Conservation (phyloP, 805 yeast species). For the Lipomyces orientalis region DNA sequence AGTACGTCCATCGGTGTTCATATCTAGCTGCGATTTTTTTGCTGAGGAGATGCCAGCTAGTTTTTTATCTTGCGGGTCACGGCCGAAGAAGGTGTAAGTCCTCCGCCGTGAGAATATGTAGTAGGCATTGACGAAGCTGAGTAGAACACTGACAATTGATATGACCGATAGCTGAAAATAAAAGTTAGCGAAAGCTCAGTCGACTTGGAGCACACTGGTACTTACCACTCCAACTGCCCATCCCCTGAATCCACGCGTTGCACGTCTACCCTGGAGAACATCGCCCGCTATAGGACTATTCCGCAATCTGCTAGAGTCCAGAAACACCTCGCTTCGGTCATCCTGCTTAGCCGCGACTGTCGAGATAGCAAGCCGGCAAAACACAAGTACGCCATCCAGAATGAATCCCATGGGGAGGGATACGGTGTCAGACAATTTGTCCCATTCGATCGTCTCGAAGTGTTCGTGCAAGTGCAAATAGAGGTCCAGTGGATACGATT, state of each 20-base stretch:
- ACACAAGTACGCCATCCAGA: slow-evolving; percentile 24
- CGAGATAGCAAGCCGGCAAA: slow-evolving; percentile 20
- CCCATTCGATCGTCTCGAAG: slow-evolving; percentile 33
- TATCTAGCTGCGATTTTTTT: slow-evolving; percentile 9
- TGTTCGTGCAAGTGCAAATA: slow-evolving; percentile 27
- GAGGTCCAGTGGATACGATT: slow-evolving; percentile 31
- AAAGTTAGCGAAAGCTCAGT: neutral
- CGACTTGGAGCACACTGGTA: neutral
- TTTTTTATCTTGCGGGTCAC: slow-evolving; percentile 23
- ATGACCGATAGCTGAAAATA: slow-evolving; percentile 26
- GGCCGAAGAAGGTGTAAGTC: slow-evolving; percentile 30
- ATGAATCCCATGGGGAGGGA: slow-evolving; percentile 26
- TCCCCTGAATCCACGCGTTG: slow-evolving; percentile 3
- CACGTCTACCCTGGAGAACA: slow-evolving; percentile 18
- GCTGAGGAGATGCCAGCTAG: slow-evolving; percentile 9
- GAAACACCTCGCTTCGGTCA: slow-evolving; percentile 16
- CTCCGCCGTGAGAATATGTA: slow-evolving; percentile 24
- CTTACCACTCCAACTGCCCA: slow-evolving; percentile 13
- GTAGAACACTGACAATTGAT: slow-evolving; percentile 12
- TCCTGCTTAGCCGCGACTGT: slow-evolving; percentile 3
- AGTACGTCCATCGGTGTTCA: neutral
- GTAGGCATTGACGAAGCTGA: slow-evolving; percentile 30
- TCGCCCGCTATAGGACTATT: slow-evolving; percentile 23
- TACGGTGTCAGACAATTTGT: slow-evolving; percentile 24
- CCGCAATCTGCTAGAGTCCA: slow-evolving; percentile 12